phyloP scores from a whole-genome alignment of 768 basidiomycete genomes.

The Leccinum olivaceopallidum region DNA sequence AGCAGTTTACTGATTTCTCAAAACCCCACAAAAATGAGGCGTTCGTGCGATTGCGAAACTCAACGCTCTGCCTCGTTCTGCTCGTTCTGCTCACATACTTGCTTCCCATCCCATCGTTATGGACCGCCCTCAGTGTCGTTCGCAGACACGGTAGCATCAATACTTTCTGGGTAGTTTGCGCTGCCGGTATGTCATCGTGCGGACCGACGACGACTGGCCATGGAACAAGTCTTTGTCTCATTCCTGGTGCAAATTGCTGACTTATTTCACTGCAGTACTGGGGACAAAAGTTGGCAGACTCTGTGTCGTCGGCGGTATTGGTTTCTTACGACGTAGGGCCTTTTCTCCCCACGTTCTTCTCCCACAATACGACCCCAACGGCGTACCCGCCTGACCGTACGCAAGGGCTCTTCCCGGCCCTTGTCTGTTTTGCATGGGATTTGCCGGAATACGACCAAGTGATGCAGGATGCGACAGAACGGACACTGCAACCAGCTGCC shows the following conservation, averaged over 20 bases:
- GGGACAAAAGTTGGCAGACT: too few relatives aligned
- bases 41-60: conserved; percentile 40
- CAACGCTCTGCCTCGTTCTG: conserved; percentile 33
- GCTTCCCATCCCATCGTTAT: conserved; percentile 39
- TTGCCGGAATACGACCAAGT: too few relatives aligned
- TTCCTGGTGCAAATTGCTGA: too few relatives aligned
- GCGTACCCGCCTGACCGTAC: conserved; percentile 49
- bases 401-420: conserved; percentile 3
- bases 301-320: too few relatives aligned
- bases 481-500: too few relatives aligned
- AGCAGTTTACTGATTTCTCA: conserved; percentile 22
- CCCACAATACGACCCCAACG: conserved; percentile 36
- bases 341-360: conserved; percentile 45
- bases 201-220: too few relatives aligned
- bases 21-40: conserved; percentile 42
- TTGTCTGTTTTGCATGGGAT: too few relatives aligned
- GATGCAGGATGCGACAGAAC: too few relatives aligned
- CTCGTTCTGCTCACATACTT: conserved; percentile 38
- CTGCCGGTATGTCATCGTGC: conserved; percentile 28
- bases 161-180: conserved; percentile 27
- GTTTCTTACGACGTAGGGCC: conserved; percentile 40
- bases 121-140: conserved; percentile 36
- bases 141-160: conserved; percentile 13
- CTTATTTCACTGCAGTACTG: too few relatives aligned
- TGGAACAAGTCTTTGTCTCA: too few relatives aligned